These are phyloP conservation scores for Psilocybe subaeruginosa DNA, from an alignment of 768 basidiomycete genomes.

Conservation along the genomic window DNA sequence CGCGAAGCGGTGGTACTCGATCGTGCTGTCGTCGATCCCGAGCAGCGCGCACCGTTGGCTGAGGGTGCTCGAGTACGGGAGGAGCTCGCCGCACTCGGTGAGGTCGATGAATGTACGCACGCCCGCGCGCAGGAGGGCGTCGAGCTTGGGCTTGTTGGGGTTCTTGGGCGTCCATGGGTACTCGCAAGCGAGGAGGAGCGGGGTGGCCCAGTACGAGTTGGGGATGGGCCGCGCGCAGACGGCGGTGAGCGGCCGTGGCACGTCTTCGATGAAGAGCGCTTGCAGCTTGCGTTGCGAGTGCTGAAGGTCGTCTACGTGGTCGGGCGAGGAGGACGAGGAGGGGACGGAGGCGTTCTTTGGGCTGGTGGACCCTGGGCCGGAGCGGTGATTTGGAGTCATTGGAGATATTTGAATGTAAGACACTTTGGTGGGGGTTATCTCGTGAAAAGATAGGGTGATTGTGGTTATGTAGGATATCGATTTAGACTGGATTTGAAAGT, in stretches of 20 bases:
- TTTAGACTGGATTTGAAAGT: neutral
- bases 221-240: slow-evolving; percentile 61
- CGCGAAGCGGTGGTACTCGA: slow-evolving; percentile 81
- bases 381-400: slow-evolving; percentile 6
- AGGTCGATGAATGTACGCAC: slow-evolving; percentile 85
- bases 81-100: slow-evolving; percentile 79
- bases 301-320: slow-evolving; percentile 9
- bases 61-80: slow-evolving; percentile 63
- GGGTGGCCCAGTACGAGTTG: slow-evolving; percentile 87
- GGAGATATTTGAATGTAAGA: neutral
- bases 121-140: slow-evolving; percentile 70
- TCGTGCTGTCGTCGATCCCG: slow-evolving; percentile 51
- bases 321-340: neutral
- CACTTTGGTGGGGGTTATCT: neutral
- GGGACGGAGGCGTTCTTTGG: neutral
- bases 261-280: slow-evolving; percentile 8
- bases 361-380: neutral
- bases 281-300: slow-evolving; percentile 12
- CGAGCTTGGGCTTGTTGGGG: slow-evolving; percentile 66
- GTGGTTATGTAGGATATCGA: neutral
- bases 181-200: slow-evolving; percentile 75
- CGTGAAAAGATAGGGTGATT: neutral
- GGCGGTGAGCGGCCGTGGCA: slow-evolving; percentile 19
- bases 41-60: slow-evolving; percentile 53
- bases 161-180: slow-evolving; percentile 75